Percentiles rank a stretch among this genome's conserved stretches.
These are phyloP conservation scores for Thraustochytrium striatum DNA, from an alignment of 352 stramenopile genomes.

Conservation along the genomic window DNA sequence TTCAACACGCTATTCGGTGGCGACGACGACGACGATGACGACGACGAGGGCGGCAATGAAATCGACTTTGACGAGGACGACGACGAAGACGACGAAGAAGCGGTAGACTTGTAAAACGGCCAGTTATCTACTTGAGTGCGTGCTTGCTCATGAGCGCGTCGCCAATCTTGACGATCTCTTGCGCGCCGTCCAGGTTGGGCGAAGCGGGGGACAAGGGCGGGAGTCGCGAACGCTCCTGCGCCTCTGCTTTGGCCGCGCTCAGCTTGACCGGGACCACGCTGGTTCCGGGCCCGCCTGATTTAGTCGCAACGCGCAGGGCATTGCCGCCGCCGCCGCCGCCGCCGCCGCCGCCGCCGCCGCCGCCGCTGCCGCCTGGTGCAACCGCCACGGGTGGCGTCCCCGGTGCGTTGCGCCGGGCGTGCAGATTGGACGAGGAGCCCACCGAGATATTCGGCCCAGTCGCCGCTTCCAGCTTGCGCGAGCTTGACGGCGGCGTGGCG, in stretches of 20 bases:
- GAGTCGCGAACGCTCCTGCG: background rate
- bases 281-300: too few species aligned
- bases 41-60: background rate
- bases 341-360: too few species aligned
- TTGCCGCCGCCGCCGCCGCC: too few species aligned
- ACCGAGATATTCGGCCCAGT: too few species aligned
- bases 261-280: too few species aligned
- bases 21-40: constrained; percentile 25
- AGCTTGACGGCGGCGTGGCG: too few species aligned
- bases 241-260: too few species aligned
- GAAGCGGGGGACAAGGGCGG: constrained; percentile 38
- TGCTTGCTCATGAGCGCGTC: background rate
- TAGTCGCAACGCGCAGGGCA: too few species aligned
- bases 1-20: constrained; percentile 34
- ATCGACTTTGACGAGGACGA: background rate
- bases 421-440: too few species aligned
- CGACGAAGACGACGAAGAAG: background rate
- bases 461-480: too few species aligned
- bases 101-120: background rate
- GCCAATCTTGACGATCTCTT: constrained; percentile 42
- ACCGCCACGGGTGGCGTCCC: background rate
- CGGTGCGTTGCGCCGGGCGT: background rate
- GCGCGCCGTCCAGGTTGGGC: constrained; percentile 22
- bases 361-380: background rate
- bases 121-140: background rate